Percentiles rank a stretch among this genome's conserved stretches.
Evolutionary conservation across 2,329 filamentous ascomycete genomes (phyloP).

Genomic region (Allantophomopsis cytisporea): DNA sequence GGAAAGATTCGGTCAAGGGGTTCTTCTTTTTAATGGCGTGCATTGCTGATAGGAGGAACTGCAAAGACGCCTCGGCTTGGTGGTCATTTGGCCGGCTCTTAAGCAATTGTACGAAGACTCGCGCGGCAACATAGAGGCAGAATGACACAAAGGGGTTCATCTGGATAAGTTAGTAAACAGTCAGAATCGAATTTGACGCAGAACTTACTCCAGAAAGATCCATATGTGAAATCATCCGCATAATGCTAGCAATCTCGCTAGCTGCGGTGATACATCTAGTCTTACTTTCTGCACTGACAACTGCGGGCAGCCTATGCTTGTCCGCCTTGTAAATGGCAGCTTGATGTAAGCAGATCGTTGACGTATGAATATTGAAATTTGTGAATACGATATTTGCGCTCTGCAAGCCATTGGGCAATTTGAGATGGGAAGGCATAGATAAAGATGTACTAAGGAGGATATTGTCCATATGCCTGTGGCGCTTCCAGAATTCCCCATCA

Average conservation of each 20-base stretch:
- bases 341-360: slow-evolving; percentile 94
- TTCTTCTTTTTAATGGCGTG: slow-evolving; percentile 78
- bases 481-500: slow-evolving; percentile 91
- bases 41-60: slow-evolving; percentile 85
- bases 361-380: slow-evolving; percentile 96
- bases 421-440: slow-evolving; percentile 66
- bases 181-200: background rate
- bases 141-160: slow-evolving; percentile 95
- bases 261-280: slow-evolving; percentile 86
- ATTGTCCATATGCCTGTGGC: slow-evolving; percentile 80
- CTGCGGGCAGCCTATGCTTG: slow-evolving; percentile 64
- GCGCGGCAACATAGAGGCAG: slow-evolving; percentile 87
- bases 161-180: slow-evolving; percentile 29
- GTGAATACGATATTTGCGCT: slow-evolving; percentile 83
- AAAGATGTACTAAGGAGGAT: slow-evolving; percentile 80
- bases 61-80: slow-evolving; percentile 66
- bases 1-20: slow-evolving; percentile 84
- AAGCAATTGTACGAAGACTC: slow-evolving; percentile 93
- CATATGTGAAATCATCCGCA: slow-evolving; percentile 87
- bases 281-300: slow-evolving; percentile 80
- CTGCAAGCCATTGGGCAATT: slow-evolving; percentile 60
- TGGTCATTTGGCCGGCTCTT: slow-evolving; percentile 82
- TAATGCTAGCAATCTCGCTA: slow-evolving; percentile 85
- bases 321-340: slow-evolving; percentile 97
- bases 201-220: slow-evolving; percentile 64